Conservation (phyloP, 306 rosid genomes). For the Corylus avellana region DNA sequence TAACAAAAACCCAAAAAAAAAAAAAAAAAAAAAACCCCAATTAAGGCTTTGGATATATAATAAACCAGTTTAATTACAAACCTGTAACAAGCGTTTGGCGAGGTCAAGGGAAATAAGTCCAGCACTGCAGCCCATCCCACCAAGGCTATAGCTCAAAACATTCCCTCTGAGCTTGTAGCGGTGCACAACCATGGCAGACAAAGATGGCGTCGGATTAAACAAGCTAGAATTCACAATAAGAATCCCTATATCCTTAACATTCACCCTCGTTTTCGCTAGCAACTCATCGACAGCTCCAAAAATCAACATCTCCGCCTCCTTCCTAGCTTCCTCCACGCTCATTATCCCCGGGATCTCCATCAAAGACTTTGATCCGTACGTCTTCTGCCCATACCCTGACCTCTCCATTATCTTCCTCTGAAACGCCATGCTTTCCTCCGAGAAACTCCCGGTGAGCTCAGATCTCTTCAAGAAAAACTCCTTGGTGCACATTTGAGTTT, state of each 20-base stretch:
- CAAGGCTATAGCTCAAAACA: background rate
- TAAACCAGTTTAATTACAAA: background rate
- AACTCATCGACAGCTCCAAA: constrained; percentile 6
- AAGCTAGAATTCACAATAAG: background rate
- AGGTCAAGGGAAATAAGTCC: constrained; percentile 1
- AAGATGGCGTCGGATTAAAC: background rate
- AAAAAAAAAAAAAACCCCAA: background rate
- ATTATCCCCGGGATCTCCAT: background rate
- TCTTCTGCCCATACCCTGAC: constrained; percentile 3
- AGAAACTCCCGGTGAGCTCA: background rate
- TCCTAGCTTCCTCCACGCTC: background rate
- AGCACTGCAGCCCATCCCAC: constrained; percentile 15
- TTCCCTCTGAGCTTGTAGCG: constrained; percentile 10
- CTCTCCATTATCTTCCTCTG: constrained; percentile 5
- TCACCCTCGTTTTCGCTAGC: background rate
- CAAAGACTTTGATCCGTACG: background rate
- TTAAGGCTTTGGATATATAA: background rate
- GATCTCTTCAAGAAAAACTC: background rate
- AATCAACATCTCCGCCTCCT: constrained; percentile 10
- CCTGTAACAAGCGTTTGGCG: constrained; percentile 3
- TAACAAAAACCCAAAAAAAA: background rate
- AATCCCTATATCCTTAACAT: background rate
- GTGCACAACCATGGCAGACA: constrained; percentile 1
- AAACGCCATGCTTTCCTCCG: background rate
- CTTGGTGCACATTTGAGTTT: background rate